Conservation (phyloP, 805 yeast species). For the Cyberlindnera amylophila region DNA sequence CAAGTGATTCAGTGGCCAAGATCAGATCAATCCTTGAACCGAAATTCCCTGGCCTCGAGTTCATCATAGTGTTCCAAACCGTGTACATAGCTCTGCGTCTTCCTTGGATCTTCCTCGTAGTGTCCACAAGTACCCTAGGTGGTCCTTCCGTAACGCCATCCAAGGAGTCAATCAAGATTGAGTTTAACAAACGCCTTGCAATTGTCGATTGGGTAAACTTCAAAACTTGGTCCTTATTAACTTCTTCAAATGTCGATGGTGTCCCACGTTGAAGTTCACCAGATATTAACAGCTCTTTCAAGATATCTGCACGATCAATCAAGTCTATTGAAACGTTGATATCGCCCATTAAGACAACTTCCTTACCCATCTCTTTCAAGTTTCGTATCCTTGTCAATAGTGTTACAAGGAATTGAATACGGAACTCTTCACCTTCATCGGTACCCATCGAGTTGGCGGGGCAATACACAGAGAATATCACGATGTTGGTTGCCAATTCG, state of each 20-base stretch:
- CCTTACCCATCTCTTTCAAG: constrained; percentile 53
- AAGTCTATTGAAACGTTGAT: constrained; percentile 77
- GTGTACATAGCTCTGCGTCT: constrained; percentile 69
- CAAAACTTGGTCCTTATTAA: constrained; percentile 30
- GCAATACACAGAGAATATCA: constrained; percentile 70
- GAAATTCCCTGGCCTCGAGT: constrained; percentile 73
- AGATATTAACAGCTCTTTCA: constrained; percentile 42
- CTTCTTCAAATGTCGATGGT: constrained; percentile 31
- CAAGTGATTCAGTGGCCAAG: constrained; percentile 42
- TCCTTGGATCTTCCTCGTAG: constrained; percentile 54
- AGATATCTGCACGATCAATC: constrained; percentile 75
- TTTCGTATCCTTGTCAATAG: constrained; percentile 60
- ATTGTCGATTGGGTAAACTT: constrained; percentile 38
- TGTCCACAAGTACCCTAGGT: constrained; percentile 50
- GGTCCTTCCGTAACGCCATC: constrained; percentile 29
- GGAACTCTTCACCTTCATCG: constrained; percentile 57
- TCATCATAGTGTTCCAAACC: constrained; percentile 83
- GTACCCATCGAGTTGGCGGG: constrained; percentile 85
- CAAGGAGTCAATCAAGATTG: constrained; percentile 35
- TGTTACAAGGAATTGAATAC: constrained; percentile 54
- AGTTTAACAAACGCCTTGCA: constrained; percentile 44
- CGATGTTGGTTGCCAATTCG: constrained; percentile 62
- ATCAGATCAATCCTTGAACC: constrained; percentile 89
- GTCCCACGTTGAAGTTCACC: constrained; percentile 29
- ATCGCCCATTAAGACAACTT: constrained; percentile 84